A percentile compares a stretch with the other conserved stretches of the same genome.
phyloP scores from a whole-genome alignment of 371 early-diverging fungal genomes.

The Ecytonucleospora hepatopenaei region DNA sequence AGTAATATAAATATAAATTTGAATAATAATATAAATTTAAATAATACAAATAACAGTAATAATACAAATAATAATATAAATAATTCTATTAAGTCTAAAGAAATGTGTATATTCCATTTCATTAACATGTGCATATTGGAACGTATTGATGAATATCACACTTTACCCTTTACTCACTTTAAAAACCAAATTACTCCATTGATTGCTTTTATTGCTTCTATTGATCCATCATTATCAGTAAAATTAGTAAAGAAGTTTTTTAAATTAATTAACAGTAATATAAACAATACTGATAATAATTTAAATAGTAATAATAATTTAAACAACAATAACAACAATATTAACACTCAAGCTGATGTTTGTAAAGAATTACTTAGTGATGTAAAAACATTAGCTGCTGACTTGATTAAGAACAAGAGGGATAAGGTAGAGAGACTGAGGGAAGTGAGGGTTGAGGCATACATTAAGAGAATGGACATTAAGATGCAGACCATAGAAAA shows the following conservation, averaged over 20 bases:
- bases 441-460: constrained; percentile 48
- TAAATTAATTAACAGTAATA: constrained; percentile 7
- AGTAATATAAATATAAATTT: not conserved
- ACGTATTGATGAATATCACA: constrained; percentile 64
- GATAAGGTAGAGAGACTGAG: constrained; percentile 43
- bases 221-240: constrained; percentile 73
- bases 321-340: too few species aligned
- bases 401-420: constrained; percentile 35
- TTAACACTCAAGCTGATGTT: not conserved
- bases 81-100: constrained; percentile 62
- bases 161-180: constrained; percentile 63
- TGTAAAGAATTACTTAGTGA: constrained; percentile 13
- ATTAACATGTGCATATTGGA: constrained; percentile 84
- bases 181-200: constrained; percentile 88
- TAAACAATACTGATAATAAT: too few species aligned
- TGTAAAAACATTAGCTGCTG: constrained; percentile 48
- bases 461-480: constrained; percentile 40
- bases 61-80: not conserved
- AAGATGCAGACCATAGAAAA: constrained; percentile 46
- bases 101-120: constrained; percentile 82
- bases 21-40: not conserved
- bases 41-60: not conserved
- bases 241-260: constrained; percentile 64
- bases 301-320: too few species aligned
- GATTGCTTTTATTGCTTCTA: constrained; percentile 77